Evolutionary conservation across 2,329 filamentous ascomycete genomes (phyloP), one percentile per base, ranked within the genome.

Genomic region (Ceratocystis alfenasii): DNA sequence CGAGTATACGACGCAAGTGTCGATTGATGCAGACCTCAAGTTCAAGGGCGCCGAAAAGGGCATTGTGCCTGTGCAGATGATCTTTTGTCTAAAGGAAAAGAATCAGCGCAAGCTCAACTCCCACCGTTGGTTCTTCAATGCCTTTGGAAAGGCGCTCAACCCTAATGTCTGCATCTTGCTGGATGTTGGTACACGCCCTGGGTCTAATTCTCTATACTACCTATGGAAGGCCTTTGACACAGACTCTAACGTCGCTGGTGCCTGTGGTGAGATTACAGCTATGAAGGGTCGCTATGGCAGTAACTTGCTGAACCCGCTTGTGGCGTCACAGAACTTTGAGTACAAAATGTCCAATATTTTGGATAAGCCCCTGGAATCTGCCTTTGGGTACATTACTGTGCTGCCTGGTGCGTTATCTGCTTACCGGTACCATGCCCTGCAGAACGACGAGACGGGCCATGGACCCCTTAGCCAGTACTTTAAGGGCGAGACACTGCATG

Each of bases 291-390:
- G 87, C 70, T 86, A 83, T 28, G 92, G 90, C 73, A 79, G 85
- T 4, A 90, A 93, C 69, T 81, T 99, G 17, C 79, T 99, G 59
- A 99, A 99, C 72, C 94, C 94, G 0, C 80, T 99, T 5, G 93
- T 99, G 17, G 94, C 94, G 0, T 95, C 91, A 59, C 94, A 99
- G 72, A 99, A 99, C 74, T 99, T 99, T 70, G 94, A 99, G 78
- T 99, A 99, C 80, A 99, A 99, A 76, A 96, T 99, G 90, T 96
- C 91, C 50, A 99, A 99, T 72, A 99, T 99, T 72, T 81, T 99
- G 30, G 94, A 99, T 74, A 99, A 99, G 75, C 94, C 94, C 0
- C 79, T 99, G 1, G 94, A 99, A 75, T 96, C 90, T 0, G 93
- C 96, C 0, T 99, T 99, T 74, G 94, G 94, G 1, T 99, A 97